These are phyloP conservation scores for Macrocystidia cucumis DNA, from an alignment of 1,284 basidiomycete species.

Conservation along the genomic window DNA sequence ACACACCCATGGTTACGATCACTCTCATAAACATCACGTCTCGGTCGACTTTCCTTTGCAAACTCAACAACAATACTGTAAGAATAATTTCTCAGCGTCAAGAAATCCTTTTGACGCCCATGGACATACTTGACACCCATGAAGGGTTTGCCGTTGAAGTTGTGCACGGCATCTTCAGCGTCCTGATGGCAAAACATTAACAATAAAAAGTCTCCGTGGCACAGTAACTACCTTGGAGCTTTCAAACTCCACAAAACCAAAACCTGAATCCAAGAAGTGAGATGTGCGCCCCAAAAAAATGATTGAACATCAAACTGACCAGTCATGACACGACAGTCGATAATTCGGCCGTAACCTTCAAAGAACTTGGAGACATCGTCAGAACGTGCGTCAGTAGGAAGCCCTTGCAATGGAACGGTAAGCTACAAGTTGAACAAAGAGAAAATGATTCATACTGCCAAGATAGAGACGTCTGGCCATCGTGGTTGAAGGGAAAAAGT, in stretches of 20 bases:
- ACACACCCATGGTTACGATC: constrained; percentile 44
- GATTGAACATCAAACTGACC: constrained; percentile 48
- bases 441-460: constrained; percentile 57
- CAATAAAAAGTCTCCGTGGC: constrained; percentile 7
- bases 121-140: constrained; percentile 73
- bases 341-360: constrained; percentile 77
- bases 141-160: constrained; percentile 83
- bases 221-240: constrained; percentile 51
- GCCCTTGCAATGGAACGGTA: constrained; percentile 41
- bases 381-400: constrained; percentile 70
- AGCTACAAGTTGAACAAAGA: constrained; percentile 8
- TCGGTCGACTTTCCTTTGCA: constrained; percentile 82
- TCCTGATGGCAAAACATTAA: constrained; percentile 50
- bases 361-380: constrained; percentile 84
- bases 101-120: background rate
- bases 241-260: constrained; percentile 94
- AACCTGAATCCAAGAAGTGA: constrained; percentile 52
- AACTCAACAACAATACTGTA: constrained; percentile 85
- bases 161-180: constrained; percentile 84
- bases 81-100: constrained; percentile 6
- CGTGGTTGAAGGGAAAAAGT: constrained; percentile 37
- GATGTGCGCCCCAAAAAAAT: too few relatives aligned
- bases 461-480: constrained; percentile 82
- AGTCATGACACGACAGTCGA: constrained; percentile 92
- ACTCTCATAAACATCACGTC: constrained; percentile 68